Base-by-base conservation (phyloP, 306 rosid genomes). In the Cucumis melo region DNA sequence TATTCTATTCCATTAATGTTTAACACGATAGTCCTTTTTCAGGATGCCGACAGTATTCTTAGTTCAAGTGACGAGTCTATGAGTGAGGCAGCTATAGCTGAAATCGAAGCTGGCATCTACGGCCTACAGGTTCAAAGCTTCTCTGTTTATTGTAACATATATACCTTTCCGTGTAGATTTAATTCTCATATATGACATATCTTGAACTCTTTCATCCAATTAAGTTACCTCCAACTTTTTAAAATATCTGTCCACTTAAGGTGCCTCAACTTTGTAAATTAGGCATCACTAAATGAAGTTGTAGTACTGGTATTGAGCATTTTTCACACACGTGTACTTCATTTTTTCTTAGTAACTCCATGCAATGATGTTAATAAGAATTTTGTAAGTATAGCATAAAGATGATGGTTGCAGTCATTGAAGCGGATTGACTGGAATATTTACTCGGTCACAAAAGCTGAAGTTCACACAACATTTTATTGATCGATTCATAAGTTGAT, bases 41-140 rank as follows among this genome's bases (percentile, higher is more conserved):
- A 93, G 97, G 81, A 71, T 61, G 79, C 79, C 80, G 78, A 80
- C 60, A 80, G 73, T 66, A 86, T 80, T 78, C 77, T 64, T 29
- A 63, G 36, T 68, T 79, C 84, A 79, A 78, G 39, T 60, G 78
- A 84, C 73, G 86, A 81, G 57, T 77, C 81, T 48, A 79, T 80
- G 67, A 83, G 85, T 58, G 91, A 87, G 80, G 79, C 85, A 74
- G 64, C 79, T 58, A 87, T 83, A 53, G 73, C 88, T 74, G 96
- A 94, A 88, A 82, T 81, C 57, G 97, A 86, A 78, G 88, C 92
- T 12, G 97, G 82, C 81, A 62, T 89, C 78, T 81, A 88, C 36
- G 97, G 97, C 83, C 85, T 94, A 85, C 97, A 94, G 97, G 97
- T 94, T 80, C 60, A 11, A 71, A 83, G 78, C 78, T 39, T 46